These are phyloP conservation scores for Chrysosporium queenslandicum DNA, from an alignment of 2,329 filamentous ascomycete species.

Conservation along the genomic window DNA sequence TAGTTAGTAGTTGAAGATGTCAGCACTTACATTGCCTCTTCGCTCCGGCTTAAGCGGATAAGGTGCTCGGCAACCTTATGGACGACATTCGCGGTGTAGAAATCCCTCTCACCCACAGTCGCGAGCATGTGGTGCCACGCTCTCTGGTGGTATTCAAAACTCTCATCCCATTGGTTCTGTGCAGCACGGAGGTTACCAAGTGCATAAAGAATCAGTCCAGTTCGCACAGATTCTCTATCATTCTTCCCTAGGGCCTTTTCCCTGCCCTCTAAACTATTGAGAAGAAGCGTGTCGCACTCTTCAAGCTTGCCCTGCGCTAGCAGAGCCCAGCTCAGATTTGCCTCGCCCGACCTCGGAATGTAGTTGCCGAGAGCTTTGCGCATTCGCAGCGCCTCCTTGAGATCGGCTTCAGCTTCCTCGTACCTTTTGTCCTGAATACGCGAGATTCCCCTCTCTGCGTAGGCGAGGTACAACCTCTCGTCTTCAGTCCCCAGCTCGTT, in stretches of 20 bases:
- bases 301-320: conserved; percentile 13
- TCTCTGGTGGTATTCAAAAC: conserved; percentile 19
- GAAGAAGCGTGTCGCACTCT: conserved; percentile 19
- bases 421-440: conserved; percentile 12
- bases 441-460: conserved; percentile 14
- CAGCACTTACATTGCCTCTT: conserved; percentile 13
- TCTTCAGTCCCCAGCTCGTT: conserved; percentile 13
- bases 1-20: not conserved
- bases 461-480: conserved; percentile 18
- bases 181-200: conserved; percentile 14
- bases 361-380: conserved; percentile 14
- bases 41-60: conserved; percentile 10
- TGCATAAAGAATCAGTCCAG: conserved; percentile 14
- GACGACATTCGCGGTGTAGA: conserved; percentile 20
- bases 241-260: conserved; percentile 20
- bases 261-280: conserved; percentile 19
- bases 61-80: conserved; percentile 23
- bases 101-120: conserved; percentile 22
- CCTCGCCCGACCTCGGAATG: conserved; percentile 12
- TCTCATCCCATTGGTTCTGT: conserved; percentile 16
- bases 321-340: conserved; percentile 12
- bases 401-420: conserved; percentile 13
- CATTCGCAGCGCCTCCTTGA: conserved; percentile 11
- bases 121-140: conserved; percentile 19
- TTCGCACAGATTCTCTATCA: conserved; percentile 17